phyloP scores from a whole-genome alignment of 192 early-diverging fungal genomes.

The Backusella sp. region DNA sequence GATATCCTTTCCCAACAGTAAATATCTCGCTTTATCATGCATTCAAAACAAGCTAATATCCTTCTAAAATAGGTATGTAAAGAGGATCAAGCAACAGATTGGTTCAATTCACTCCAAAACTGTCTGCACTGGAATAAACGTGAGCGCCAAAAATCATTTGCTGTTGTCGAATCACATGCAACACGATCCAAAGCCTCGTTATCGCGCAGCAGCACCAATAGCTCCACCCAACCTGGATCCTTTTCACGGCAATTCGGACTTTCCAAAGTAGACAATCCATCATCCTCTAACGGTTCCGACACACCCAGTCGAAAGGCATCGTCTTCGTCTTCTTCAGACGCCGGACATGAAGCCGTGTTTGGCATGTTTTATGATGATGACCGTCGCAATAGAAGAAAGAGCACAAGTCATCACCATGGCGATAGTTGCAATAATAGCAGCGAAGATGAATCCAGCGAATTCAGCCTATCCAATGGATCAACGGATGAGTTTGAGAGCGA shows the following conservation, averaged over 20 bases:
- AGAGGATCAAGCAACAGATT: conserved; percentile 60
- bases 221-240: not conserved
- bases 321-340: not conserved
- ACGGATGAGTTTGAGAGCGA: conserved; percentile 16
- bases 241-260: not conserved
- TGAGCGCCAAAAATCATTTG: conserved; percentile 82
- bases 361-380: conserved; percentile 28
- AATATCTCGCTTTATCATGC: conserved; percentile 38
- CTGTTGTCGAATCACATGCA: conserved; percentile 40
- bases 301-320: conserved; percentile 11
- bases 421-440: not conserved
- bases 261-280: not conserved
- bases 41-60: not conserved
- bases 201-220: not conserved
- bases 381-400: not conserved
- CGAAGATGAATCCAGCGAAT: not conserved
- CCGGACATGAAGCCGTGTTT: conserved; percentile 27
- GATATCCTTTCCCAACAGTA: conserved; percentile 87
- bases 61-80: conserved; percentile 18
- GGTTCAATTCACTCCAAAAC: conserved; percentile 84
- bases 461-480: not conserved
- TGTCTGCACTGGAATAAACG: conserved; percentile 95
- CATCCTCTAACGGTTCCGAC: not conserved
- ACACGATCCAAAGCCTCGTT: not conserved
- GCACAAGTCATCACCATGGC: not conserved